Evolutionary conservation across 306 rosid species (phyloP).

Genomic region (Casuarina equisetifolia): DNA sequence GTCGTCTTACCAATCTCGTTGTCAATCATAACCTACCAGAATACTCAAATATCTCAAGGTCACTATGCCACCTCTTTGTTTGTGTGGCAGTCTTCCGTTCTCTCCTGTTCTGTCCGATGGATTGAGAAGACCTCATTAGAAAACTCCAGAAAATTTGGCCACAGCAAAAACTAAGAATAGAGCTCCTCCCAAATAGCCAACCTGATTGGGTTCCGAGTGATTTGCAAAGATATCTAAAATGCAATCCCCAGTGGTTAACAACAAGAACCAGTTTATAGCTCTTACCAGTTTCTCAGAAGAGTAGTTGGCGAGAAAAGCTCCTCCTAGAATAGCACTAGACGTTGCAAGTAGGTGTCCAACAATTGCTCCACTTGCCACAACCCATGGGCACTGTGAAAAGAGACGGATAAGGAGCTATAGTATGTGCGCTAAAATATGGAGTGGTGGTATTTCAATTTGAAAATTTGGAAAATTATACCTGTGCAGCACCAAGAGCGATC

Average conservation of each 20-base stretch:
- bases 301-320: constrained; percentile 88
- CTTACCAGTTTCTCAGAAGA: constrained; percentile 93
- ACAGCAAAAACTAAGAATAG: constrained; percentile 78
- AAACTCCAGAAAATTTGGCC: constrained; percentile 84
- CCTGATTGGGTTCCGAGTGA: constrained; percentile 54
- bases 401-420: constrained; percentile 16
- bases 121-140: constrained; percentile 42
- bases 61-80: neutral
- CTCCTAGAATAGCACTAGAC: constrained; percentile 74
- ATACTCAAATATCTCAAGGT: too few species aligned
- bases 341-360: constrained; percentile 88
- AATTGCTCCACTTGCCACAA: constrained; percentile 92
- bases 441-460: neutral
- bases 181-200: constrained; percentile 88
- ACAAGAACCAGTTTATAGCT: constrained; percentile 14
- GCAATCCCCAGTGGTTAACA: constrained; percentile 1
- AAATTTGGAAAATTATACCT: constrained; percentile 53
- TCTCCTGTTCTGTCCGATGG: neutral
- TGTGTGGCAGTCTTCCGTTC: neutral
- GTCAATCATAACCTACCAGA: neutral
- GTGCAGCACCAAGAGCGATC: constrained; percentile 94
- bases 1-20: neutral
- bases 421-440: neutral
- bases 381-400: constrained; percentile 83
- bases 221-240: constrained; percentile 8